Evolutionary conservation across 192 early-diverging fungal genomes (phyloP), one percentile per base, ranked within the genome.

Genomic region (Chytriomyces sp.): DNA sequence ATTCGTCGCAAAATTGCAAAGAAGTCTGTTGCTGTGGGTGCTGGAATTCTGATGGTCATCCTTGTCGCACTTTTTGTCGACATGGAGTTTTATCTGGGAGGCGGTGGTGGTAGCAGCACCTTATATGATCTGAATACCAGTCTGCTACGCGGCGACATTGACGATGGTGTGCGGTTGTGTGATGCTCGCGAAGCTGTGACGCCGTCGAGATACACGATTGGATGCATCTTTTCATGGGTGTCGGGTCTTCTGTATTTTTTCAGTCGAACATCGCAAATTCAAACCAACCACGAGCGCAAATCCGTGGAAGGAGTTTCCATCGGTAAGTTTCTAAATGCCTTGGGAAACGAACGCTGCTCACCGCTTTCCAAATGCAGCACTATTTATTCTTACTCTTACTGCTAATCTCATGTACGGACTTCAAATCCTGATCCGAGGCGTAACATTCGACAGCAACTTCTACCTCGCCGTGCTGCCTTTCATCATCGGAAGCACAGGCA

Each of bases 271-370:
- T 70, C 69, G 49, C 69, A 70, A 26, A 70, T 70, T 70, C 48
- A 28, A 24, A 57, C 46, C 9, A 88, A 87, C 71, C 85, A 82
- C 67, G 48, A 70, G 57, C 75, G 82, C 53, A 77, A 79, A 46
- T 77, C 75, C 26, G 81, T 82, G 16, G 72, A 78, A 11, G 87
- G 87, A 1, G 71, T 88, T 11, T 81, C 79, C 4, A 69, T 82
- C 5, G 83, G 81, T 67, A 26, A 28, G 28, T 18, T 18, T 18
- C 11, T 26, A 64, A 64, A 64, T 23, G 35, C 35, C 2, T 35
- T 35, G 35, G 0, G 35, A 35, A 35, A 35, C 35, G 35, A 35
- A 35, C 35, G 35, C 0, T 4, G 35, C 35, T 35, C 35, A 35
- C 35, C 35, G 35, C 18, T 64, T 64, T 64, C 26, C 26, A 24